Evolutionary conservation across 2,329 filamentous ascomycete species (phyloP), one percentile per base, ranked within the genome.

Genomic region (Albophoma yamanashiensis): DNA sequence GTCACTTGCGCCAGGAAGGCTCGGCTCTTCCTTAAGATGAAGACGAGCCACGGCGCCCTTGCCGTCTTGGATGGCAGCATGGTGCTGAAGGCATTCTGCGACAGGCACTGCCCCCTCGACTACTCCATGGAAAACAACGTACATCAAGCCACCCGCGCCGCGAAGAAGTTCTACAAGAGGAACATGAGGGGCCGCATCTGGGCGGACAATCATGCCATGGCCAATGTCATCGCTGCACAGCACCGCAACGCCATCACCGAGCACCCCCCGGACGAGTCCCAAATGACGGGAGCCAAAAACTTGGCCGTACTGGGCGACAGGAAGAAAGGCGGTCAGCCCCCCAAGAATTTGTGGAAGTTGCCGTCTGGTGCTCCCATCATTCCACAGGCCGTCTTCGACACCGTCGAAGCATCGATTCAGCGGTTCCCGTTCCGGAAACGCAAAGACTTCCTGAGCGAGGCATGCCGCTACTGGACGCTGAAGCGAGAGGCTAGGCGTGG

Each of bases 391-490:
- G 89, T 97, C 3, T 92, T 92, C 63, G 89, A 93, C 65, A 87
- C 88, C 36, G 91, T 99, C 27, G 90, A 96, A 66, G 84, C 85
- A 53, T 90, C 92, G 0, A 81, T 99, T 40, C 84, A 88, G 63
- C 86, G 91, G 56, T 97, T 97, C 71, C 84, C 85, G 42, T 77
- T 86, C 61, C 85, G 89, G 38, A 95, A 94, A 70, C 86, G 92
- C 58, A 96, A 95, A 70, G 92, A 97, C 62, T 99, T 91, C 71
- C 87, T 95, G 2, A 88, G 91, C 60, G 93, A 97, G 73, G 90
- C 90, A 2, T 97, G 93, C 76, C 92, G 91, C 67, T 99, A 97
- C 75, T 99, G 94, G 94, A 97, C 94, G 0, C 75, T 99, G 64
- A 99, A 99, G 76, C 86, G 94, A 60, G 94, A 99, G 73, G 90